These are phyloP conservation scores for Pneumocystis canis DNA, from an alignment of 1,139 yeast genomes.

Conservation along the genomic window DNA sequence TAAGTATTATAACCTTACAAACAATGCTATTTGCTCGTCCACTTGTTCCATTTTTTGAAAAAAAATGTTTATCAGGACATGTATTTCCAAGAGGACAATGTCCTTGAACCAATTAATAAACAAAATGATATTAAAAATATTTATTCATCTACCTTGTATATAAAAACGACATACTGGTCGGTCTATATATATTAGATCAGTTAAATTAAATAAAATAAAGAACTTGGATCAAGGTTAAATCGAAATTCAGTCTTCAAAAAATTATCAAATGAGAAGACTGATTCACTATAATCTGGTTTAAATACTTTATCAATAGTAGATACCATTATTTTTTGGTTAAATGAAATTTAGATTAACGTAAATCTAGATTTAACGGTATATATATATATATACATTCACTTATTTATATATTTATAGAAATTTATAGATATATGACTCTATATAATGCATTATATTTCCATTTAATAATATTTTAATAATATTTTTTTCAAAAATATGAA, in stretches of 20 bases:
- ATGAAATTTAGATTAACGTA: too few relatives aligned
- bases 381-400: neutral
- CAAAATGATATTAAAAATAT: neutral
- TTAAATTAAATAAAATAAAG: neutral
- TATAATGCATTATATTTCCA: too few relatives aligned
- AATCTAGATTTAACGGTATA: too few relatives aligned
- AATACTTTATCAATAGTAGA: neutral
- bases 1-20: slow-evolving; percentile 18
- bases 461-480: too few relatives aligned
- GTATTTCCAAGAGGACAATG: slow-evolving; percentile 73
- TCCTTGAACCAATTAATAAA: slow-evolving; percentile 32
- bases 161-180: slow-evolving; percentile 4
- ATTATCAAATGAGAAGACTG: neutral
- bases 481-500: neutral
- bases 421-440: too few relatives aligned
- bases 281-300: neutral
- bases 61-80: slow-evolving; percentile 68
- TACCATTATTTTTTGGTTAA: neutral
- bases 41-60: slow-evolving; percentile 42
- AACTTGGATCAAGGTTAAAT: slow-evolving; percentile 3
- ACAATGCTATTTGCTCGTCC: slow-evolving; percentile 36
- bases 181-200: neutral
- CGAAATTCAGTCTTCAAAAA: neutral
- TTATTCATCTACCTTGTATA: neutral
- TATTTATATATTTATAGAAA: too few relatives aligned